Evolutionary conservation across 2,329 filamentous ascomycete species (phyloP), one percentile per base, ranked within the genome.

Genomic region (Ophiostoma triangulosporum): DNA sequence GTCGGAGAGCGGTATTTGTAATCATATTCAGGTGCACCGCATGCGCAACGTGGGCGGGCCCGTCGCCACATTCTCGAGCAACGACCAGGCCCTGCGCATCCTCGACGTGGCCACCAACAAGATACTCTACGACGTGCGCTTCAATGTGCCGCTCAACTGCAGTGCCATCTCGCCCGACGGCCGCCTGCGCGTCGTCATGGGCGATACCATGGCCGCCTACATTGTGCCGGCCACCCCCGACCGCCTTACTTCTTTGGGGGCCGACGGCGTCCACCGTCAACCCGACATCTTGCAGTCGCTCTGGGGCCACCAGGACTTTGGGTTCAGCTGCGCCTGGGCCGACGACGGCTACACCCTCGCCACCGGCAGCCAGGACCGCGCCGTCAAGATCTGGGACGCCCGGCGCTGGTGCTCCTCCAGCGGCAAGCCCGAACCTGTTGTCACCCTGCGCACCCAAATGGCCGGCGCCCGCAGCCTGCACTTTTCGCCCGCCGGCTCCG

Each of bases 311-410:
- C 72, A 71, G 14, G 85, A 89, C 62, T 85, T 76, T 59, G 84
- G 81, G 2, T 91, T 90, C 61, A 80, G 86, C 1, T 88, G 84
- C 61, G 86, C 84, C 59, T 91, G 86, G 86, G 83, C 85, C 17
- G 80, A 84, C 52, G 83, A 90, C 63, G 86, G 85, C 31, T 81
- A 81, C 69, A 83, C 81, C 12, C 75, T 90, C 20, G 86, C 86
- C 12, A 90, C 86, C 0, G 86, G 82, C 22, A 84, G 83, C 57
- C 86, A 91, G 65, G 86, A 91, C 65, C 83, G 76, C 63, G 76
- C 74, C 27, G 74, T 90, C 59, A 80, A 81, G 58, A 79, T 91
- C 49, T 90, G 84, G 81, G 86, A 91, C 64, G 83, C 85, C 7
- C 76, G 86, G 8, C 80, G 77, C 52, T 87, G 84, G 82, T 31